These are phyloP conservation scores for Saururus chinensis DNA, from an alignment of 164 flowering plant genomes.

Conservation along the genomic window DNA sequence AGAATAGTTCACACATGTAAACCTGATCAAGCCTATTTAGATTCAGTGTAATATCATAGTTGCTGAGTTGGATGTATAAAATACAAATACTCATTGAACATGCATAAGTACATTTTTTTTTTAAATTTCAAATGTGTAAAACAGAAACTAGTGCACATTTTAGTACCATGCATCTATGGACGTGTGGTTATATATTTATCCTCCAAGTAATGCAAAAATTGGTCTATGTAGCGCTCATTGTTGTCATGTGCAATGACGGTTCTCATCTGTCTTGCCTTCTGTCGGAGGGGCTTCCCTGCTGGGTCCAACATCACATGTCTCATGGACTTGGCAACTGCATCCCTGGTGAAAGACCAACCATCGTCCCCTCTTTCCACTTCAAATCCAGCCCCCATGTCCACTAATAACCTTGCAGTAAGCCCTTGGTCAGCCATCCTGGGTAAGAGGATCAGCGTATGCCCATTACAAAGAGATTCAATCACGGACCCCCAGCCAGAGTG, in stretches of 20 bases:
- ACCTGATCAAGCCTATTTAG: too few species aligned
- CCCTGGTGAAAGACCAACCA: conserved; percentile 34
- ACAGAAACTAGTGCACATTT: too few species aligned
- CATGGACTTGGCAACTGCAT: conserved; percentile 33
- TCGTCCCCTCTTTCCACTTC: conserved; percentile 30
- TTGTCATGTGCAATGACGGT: conserved; percentile 15
- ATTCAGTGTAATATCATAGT: too few species aligned
- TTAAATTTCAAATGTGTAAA: too few species aligned
- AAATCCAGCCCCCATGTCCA: conserved; percentile 30
- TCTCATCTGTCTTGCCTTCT: conserved; percentile 21
- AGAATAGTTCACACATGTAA: too few species aligned
- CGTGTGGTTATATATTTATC: background rate
- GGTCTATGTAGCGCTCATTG: conserved; percentile 10
- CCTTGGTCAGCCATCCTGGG: conserved; percentile 44
- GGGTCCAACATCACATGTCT: conserved; percentile 23
- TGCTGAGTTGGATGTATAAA: too few species aligned
- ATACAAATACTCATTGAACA: too few species aligned
- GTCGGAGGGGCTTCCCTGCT: conserved; percentile 27
- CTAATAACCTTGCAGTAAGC: conserved; percentile 36
- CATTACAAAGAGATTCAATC: conserved; percentile 33
- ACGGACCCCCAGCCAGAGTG: conserved; percentile 64
- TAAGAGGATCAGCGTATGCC: conserved; percentile 31
- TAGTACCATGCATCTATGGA: too few species aligned
- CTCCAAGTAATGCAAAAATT: conserved; percentile 8
- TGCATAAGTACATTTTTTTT: too few species aligned